These are phyloP conservation scores for Cladorrhinum sp. DNA, from an alignment of 2,329 filamentous ascomycete species.

Conservation along the genomic window DNA sequence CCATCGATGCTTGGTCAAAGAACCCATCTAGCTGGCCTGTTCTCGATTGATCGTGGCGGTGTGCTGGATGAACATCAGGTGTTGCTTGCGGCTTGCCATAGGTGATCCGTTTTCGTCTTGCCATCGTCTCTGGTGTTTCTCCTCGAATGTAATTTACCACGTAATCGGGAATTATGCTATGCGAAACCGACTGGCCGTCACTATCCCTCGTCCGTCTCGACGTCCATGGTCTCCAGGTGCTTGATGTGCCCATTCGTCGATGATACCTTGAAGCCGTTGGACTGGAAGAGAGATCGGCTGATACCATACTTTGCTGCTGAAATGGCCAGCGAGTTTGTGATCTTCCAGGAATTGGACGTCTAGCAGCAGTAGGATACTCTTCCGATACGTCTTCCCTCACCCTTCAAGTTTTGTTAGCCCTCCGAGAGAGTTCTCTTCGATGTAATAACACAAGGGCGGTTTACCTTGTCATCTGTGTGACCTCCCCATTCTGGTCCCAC, in stretches of 20 bases:
- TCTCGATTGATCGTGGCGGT: conserved; percentile 33
- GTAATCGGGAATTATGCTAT: conserved; percentile 52
- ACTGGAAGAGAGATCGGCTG: conserved; percentile 24
- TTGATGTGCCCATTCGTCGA: conserved; percentile 21
- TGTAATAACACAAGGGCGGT: not conserved
- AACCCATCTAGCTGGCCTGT: conserved; percentile 35
- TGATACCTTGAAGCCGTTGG: conserved; percentile 19
- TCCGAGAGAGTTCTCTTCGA: not conserved
- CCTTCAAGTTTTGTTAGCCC: conserved; percentile 6
- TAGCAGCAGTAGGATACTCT: conserved; percentile 4
- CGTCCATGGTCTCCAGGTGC: conserved; percentile 26
- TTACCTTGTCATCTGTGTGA: conserved; percentile 28
- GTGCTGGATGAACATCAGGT: conserved; percentile 34
- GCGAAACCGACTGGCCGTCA: conserved; percentile 21
- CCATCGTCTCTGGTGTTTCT: conserved; percentile 53
- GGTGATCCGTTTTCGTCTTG: conserved; percentile 40
- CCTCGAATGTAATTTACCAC: conserved; percentile 54
- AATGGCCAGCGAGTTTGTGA: conserved; percentile 37
- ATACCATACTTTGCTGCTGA: conserved; percentile 30
- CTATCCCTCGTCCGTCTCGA: conserved; percentile 6
- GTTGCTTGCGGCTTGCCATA: conserved; percentile 27
- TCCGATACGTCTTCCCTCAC: conserved; percentile 11
- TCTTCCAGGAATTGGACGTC: conserved; percentile 14
- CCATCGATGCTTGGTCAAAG: conserved; percentile 6
- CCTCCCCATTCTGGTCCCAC: conserved; percentile 32